Base-by-base conservation (phyloP, 768 basidiomycete genomes). In the Suillus decipiens region DNA sequence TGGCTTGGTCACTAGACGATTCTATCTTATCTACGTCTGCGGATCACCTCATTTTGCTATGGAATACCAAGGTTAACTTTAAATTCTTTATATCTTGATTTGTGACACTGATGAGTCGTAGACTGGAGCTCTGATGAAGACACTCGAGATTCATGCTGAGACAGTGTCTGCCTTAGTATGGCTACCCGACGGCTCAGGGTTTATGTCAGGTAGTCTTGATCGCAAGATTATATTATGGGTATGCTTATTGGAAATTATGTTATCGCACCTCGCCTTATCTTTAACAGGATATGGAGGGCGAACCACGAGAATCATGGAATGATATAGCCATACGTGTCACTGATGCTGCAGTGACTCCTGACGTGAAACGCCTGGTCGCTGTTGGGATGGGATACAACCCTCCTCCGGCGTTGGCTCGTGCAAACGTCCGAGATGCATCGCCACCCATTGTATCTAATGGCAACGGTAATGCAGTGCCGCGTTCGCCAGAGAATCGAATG, bases 1-100 rank as follows among this genome's bases (percentile, higher is more conserved):
- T 99, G 63, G 89, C 95, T 1, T 99, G 96, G 96, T 98, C 97
- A 33, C 81, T 89, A 59, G 94, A 99, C 70, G 95, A 96, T 71
- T 78, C 85, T 22, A 82, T 91, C 66, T 79, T 99, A 64, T 82
- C 97, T 50, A 95, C 94, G 7, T 88, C 90, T 45, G 83, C 93
- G 28, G 95, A 98, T 66, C 81, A 89, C 54, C 74, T 79, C 56
- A 89, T 99, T 74, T 89, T 90, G 78, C 80, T 99, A 70, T 99
- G 95, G 95, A 89, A 96, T 73, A 82, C 89, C 41, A 86, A 89
- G 85, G 96, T 95, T 67, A 71, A 72, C n/a, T 28, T 36, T 63
- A n/a, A 61, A 41, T 60, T 51, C 15, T 41, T 41, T 57, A 31
- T 50, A 47, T 54, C 24, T 61, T 48, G 63, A 59, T 42, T 59